Percentiles rank a stretch among this genome's conserved stretches.
These are phyloP conservation scores for Lentinula guzmanii DNA, from an alignment of 768 basidiomycete species.

Conservation along the genomic window DNA sequence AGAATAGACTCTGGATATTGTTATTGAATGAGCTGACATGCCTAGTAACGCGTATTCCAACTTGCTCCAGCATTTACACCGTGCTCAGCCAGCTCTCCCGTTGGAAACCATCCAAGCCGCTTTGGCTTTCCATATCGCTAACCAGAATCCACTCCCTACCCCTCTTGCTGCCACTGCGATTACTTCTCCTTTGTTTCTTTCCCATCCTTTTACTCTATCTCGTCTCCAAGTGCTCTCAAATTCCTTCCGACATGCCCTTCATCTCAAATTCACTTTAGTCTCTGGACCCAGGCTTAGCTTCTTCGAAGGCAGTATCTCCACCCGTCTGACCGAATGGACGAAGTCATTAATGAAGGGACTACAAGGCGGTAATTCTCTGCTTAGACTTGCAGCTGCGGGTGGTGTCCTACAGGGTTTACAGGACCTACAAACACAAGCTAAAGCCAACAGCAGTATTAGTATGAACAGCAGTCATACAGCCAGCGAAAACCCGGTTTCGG, in stretches of 20 bases:
- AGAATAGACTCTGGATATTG: neutral
- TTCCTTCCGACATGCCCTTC: constrained; percentile 56
- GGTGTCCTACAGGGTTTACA: constrained; percentile 63
- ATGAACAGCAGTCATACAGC: constrained; percentile 7
- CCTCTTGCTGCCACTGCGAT: constrained; percentile 2
- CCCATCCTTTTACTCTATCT: constrained; percentile 34
- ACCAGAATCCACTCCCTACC: neutral
- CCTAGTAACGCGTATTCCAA: neutral
- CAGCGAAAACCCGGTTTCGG: constrained; percentile 18
- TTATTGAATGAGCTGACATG: neutral
- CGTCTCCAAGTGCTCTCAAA: constrained; percentile 45
- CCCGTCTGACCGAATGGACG: constrained; percentile 44
- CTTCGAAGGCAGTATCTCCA: constrained; percentile 27
- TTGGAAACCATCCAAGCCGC: neutral
- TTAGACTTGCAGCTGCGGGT: constrained; percentile 55
- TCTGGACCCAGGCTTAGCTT: constrained; percentile 27
- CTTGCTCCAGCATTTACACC: constrained; percentile 4
- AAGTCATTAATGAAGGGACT: constrained; percentile 47
- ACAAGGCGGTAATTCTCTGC: constrained; percentile 59
- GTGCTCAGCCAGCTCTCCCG: neutral
- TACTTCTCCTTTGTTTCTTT: constrained; percentile 37
- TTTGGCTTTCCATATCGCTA: neutral
- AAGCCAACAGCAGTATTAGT: constrained; percentile 13
- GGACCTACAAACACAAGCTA: constrained; percentile 36
- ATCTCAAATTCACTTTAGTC: constrained; percentile 35